Conservation (phyloP, 495 filamentous ascomycete species). For the Chaetomium tenue region DNA sequence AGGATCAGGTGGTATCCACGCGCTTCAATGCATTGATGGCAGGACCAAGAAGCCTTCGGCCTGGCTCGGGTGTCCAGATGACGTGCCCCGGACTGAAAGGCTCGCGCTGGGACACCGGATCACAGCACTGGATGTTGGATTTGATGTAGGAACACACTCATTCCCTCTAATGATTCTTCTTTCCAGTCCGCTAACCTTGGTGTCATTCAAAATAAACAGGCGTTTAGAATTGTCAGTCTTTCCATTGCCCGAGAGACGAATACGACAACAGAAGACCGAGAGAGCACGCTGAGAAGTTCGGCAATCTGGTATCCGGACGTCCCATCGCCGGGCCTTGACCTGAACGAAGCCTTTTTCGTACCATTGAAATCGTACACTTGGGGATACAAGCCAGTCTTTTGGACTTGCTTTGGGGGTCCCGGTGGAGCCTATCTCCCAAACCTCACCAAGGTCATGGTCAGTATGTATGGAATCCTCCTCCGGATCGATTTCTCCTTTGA, state of each 20-base stretch:
- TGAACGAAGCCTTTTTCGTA: neutral
- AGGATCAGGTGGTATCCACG: slow-evolving; percentile 5
- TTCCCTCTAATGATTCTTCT: neutral
- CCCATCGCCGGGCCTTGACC: neutral
- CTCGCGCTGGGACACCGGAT: neutral
- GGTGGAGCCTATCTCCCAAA: neutral
- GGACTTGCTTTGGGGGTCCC: slow-evolving; percentile 5
- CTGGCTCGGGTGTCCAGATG: neutral
- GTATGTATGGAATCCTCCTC: neutral
- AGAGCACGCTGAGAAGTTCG: neutral
- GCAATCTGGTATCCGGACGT: slow-evolving; percentile 7
- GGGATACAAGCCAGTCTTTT: slow-evolving; percentile 8
- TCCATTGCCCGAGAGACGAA: neutral
- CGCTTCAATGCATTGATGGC: neutral
- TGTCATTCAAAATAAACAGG: neutral
- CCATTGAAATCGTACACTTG: neutral
- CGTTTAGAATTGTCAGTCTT: slow-evolving; percentile 1
- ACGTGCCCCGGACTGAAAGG: neutral
- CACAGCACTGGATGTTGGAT: neutral
- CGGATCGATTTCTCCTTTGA: slow-evolving; percentile 7
- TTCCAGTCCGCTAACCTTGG: neutral
- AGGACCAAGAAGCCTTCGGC: neutral
- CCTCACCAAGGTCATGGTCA: neutral
- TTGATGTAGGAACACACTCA: slow-evolving; percentile 1
- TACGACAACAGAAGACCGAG: neutral